Evolutionary conservation across 371 early-diverging fungal species (phyloP), one percentile per base, ranked within the genome.

Genomic region (Umbelopsis sp.): DNA sequence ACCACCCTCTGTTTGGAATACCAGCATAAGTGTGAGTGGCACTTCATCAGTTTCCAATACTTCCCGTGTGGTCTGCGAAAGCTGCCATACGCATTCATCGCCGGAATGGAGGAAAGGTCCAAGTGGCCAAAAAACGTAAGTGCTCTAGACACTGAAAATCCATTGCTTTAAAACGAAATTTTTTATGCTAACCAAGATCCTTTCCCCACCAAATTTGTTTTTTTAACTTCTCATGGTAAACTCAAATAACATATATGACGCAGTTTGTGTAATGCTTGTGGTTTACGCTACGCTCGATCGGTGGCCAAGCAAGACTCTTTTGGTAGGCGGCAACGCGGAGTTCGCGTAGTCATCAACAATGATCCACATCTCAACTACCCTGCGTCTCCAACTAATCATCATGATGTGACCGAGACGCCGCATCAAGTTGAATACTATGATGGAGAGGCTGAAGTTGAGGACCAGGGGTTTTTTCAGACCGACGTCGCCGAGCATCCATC

Each of bases 81-180:
- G 87, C 68, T 92, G 93, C 72, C 84, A 84, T 37, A 91, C 92
- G 6, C 87, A 78, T 41, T 80, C 82, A 38, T 91, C 92, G 45
- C 93, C 92, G 35, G 93, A 92, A 71, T 92, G 93, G 93, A 83
- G 93, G 51, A 82, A 89, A 52, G 93, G 93, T 11, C 93, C 91
- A 25, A 87, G 86, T 38, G 93, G 93, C n/a, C 89, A 91, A 74
- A 92, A 92, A 72, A 90, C 90, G 87, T 88, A 83, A 77, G 80
- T 76, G 22, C 22, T 18, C 10, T 62, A 22, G 18, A 52, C 44
- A 44, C 8, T 51, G 53, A 63, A 46, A 41, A 45, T 16, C 51
- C 16, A 5, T 12, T n/a, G 18, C 16, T 45, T 63, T 65, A 35
- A 18, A 46, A 41, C n/a, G 29, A 50, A 50, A 44, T 37, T 41